Evolutionary conservation across 208 protist genomes (phyloP).

Genomic region (Acanthamoeba divionensis): DNA sequence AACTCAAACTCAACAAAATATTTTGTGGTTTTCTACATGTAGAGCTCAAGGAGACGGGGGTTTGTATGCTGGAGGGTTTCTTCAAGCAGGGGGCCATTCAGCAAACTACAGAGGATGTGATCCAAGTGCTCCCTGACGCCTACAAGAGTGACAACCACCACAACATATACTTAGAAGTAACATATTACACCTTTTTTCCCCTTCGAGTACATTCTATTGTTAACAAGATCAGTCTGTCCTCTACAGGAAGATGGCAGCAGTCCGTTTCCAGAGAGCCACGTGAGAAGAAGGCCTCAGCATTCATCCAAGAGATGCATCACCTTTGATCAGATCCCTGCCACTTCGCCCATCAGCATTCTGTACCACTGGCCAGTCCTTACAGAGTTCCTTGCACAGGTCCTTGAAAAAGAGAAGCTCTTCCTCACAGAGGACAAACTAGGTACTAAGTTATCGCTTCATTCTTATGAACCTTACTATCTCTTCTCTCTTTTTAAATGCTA

Average conservation of each 20-base stretch:
- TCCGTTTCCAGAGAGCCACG: background rate
- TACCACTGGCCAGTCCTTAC: background rate
- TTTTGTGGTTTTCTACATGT: background rate
- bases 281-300: background rate
- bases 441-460: too few relatives aligned
- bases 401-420: slow-evolving; percentile 27
- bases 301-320: slow-evolving; percentile 38
- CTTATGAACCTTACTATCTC: too few relatives aligned
- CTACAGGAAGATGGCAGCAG: background rate
- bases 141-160: slow-evolving; percentile 5
- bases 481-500: too few relatives aligned
- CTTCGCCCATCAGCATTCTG: background rate
- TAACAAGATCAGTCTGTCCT: background rate
- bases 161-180: slow-evolving; percentile 19
- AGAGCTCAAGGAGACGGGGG: background rate
- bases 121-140: background rate
- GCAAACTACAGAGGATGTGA: background rate
- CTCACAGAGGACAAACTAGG: background rate
- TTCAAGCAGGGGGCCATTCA: background rate
- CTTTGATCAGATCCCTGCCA: slow-evolving; percentile 2
- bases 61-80: slow-evolving; percentile 22
- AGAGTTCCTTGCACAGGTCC: background rate
- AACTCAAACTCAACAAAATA: too few relatives aligned
- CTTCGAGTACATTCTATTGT: background rate
- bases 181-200: background rate